These are phyloP conservation scores for Bonia amplexicaulis DNA, from an alignment of 176 grass and related monocot species.

Conservation along the genomic window DNA sequence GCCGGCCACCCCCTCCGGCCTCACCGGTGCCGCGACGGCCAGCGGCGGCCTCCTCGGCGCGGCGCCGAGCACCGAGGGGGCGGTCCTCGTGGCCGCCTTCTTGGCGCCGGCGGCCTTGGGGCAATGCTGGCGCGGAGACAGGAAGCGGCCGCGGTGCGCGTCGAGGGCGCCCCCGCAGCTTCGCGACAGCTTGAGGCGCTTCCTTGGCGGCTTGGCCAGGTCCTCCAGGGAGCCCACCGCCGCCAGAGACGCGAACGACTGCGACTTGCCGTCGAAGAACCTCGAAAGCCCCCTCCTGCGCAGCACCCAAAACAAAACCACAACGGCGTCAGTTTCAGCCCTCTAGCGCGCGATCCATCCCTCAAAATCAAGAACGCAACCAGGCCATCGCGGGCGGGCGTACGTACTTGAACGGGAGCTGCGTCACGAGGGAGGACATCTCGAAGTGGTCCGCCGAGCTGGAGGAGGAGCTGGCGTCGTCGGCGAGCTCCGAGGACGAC, in stretches of 20 bases:
- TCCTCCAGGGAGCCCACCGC: constrained; percentile 48
- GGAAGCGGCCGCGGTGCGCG: constrained; percentile 33
- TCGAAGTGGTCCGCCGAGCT: constrained; percentile 37
- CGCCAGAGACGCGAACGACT: constrained; percentile 63
- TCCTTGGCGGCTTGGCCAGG: constrained; percentile 56
- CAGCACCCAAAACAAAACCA: background rate
- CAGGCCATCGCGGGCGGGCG: background rate
- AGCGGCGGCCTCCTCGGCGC: constrained; percentile 7
- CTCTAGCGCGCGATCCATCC: background rate
- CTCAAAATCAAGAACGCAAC: background rate
- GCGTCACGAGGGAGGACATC: constrained; percentile 60
- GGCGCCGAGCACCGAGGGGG: constrained; percentile 18
- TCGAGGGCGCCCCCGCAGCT: constrained; percentile 55
- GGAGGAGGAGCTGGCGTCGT: constrained; percentile 51
- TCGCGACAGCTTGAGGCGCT: constrained; percentile 47
- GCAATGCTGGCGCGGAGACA: constrained; percentile 38
- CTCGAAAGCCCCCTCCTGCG: constrained; percentile 48
- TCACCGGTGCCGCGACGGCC: background rate
- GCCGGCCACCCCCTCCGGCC: constrained; percentile 5
- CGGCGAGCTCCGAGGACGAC: constrained; percentile 43
- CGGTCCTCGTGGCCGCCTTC: constrained; percentile 29
- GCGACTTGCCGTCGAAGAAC: constrained; percentile 77
- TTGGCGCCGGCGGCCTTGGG: constrained; percentile 18
- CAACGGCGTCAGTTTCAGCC: background rate
- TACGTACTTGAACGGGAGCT: constrained; percentile 62